Evolutionary conservation across 2,329 filamentous ascomycete species (phyloP), one percentile per base, ranked within the genome.

Genomic region (Teratosphaeria gauchensis): DNA sequence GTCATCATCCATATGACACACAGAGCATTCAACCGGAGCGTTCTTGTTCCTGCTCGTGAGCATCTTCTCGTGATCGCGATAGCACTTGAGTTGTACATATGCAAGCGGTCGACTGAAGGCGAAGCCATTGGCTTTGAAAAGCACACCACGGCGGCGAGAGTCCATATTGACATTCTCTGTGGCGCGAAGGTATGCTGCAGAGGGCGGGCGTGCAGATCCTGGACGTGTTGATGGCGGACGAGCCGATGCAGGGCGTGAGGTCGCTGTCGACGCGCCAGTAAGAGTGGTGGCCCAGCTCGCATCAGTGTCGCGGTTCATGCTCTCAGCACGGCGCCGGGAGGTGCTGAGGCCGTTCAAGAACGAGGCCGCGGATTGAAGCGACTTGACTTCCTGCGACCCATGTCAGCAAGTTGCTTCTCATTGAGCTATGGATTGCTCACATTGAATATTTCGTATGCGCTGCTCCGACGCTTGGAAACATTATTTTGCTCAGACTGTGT

Each of bases 271-370:
- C 31, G 53, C 53, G 60, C 58, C 58, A 33, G 24, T 54, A 21
- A 51, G 54, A 48, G 32, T 58, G 8, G 57, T 60, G 31, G 55
- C n/a, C 55, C 58, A 58, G 52, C 52, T 54, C 19, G 30, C 52
- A 14, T 54, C 32, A 31, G 52, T 35, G 21, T 32, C 55, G 62
- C 59, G 55, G 60, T 63, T 56, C 58, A 56, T 53, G 58, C 64
- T 67, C 56, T 71, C 69, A 48, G 68, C 68, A 33, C 68, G 66
- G 38, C 69, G 64, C 35, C 68, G 69, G 38, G 68, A 61, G 52
- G 68, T 70, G 55, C 64, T 66, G 55, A 71, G 62, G 9, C 69
- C 68, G 56, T 71, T 71, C 51, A 71, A 64, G 51, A 71, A 71
- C 19, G 68, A 71, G 11, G 65, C 61, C 6, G 69, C 68, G 14